Evolutionary conservation across 805 yeast genomes (phyloP).

Genomic region (Maudiozyma bulderi): DNA sequence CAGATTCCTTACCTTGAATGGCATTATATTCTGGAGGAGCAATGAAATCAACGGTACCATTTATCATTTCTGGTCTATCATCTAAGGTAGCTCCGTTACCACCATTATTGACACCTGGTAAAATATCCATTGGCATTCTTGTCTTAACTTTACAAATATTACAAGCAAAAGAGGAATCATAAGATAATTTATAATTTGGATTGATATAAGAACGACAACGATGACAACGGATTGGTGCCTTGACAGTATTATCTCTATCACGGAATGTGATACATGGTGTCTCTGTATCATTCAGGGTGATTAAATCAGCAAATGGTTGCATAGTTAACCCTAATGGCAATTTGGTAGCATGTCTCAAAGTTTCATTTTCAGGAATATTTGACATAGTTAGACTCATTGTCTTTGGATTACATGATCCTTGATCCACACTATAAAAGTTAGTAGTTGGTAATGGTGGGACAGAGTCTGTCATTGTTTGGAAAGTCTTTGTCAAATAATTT

Average conservation of each 20-base stretch:
- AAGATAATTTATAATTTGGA: slow-evolving; percentile 61
- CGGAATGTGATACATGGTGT: slow-evolving; percentile 44
- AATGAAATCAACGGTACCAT: slow-evolving; percentile 76
- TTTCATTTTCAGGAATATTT: slow-evolving; percentile 68
- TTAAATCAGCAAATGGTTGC: slow-evolving; percentile 71
- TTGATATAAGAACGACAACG: slow-evolving; percentile 88
- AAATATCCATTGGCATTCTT: slow-evolving; percentile 57
- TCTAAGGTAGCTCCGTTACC: slow-evolving; percentile 54
- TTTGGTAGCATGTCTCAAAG: slow-evolving; percentile 54
- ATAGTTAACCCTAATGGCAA: slow-evolving; percentile 75
- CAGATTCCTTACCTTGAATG: slow-evolving; percentile 31
- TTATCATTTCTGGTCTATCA: slow-evolving; percentile 45
- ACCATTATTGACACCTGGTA: slow-evolving; percentile 48
- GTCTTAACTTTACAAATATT: slow-evolving; percentile 79
- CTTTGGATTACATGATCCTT: slow-evolving; percentile 76
- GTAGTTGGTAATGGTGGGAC: slow-evolving; percentile 79
- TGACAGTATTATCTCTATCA: slow-evolving; percentile 25
- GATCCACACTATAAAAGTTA: slow-evolving; percentile 61
- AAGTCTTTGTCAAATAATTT: slow-evolving; percentile 35
- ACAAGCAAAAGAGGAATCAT: slow-evolving; percentile 60
- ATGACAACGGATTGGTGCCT: slow-evolving; percentile 71
- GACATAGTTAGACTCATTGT: slow-evolving; percentile 73
- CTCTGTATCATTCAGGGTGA: slow-evolving; percentile 34
- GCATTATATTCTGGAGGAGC: slow-evolving; percentile 68
- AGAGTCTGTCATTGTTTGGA: slow-evolving; percentile 66